Percentiles rank a stretch among this genome's conserved stretches.
These are phyloP conservation scores for Hortaea werneckii DNA, from an alignment of 2,329 filamentous ascomycete species.

Conservation along the genomic window DNA sequence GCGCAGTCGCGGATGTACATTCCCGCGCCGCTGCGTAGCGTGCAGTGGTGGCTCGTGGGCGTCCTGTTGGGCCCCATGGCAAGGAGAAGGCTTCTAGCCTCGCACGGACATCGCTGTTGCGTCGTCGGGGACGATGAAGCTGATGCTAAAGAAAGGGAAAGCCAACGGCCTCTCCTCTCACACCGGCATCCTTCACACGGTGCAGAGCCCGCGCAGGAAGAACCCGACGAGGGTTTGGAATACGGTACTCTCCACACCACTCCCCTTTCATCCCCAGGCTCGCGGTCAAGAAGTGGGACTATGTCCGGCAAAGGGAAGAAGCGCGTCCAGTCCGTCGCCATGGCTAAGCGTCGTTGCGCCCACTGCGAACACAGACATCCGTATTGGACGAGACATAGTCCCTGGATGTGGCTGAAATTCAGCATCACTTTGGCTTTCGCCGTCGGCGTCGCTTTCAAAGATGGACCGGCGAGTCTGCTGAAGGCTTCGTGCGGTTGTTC, in stretches of 20 bases:
- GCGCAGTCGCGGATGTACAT: conserved; percentile 20
- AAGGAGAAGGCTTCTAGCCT: conserved; percentile 18
- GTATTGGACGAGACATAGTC: conserved; percentile 15
- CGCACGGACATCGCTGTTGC: not conserved
- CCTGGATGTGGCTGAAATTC: conserved; percentile 39
- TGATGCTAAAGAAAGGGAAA: not conserved
- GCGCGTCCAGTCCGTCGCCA: conserved; percentile 3
- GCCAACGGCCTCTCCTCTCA: conserved; percentile 6
- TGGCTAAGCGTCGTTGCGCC: conserved; percentile 1
- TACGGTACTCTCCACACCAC: conserved; percentile 11
- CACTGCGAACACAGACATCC: not conserved
- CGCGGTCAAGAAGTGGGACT: not conserved
- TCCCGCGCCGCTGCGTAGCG: conserved; percentile 17
- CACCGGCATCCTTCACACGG: not conserved
- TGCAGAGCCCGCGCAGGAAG: not conserved
- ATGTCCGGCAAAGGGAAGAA: conserved; percentile 18
- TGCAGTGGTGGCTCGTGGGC: conserved; percentile 28
- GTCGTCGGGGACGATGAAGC: not conserved
- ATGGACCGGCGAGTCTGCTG: conserved; percentile 35
- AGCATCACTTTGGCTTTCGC: conserved; percentile 38
- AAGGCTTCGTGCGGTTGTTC: no score
- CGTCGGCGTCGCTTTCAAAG: conserved; percentile 37
- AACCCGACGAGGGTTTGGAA: conserved; percentile 6
- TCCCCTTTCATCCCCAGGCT: not conserved
- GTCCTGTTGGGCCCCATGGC: conserved; percentile 26